phyloP scores from a whole-genome alignment of 163 green algal species.

The Scenedesmus sp. region DNA sequence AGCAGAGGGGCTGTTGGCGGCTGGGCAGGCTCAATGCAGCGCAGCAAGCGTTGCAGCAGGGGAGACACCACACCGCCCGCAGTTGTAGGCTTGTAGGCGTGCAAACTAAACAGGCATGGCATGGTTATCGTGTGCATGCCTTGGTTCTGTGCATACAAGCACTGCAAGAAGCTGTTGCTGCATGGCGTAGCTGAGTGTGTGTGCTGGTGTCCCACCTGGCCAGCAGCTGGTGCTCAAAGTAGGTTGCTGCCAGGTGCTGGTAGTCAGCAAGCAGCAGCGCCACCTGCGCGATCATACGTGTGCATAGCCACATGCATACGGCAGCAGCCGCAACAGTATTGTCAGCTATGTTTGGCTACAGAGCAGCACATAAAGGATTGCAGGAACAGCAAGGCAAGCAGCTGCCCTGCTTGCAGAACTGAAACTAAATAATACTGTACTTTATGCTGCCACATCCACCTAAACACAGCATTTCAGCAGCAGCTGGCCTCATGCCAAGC shows the following conservation, averaged over 20 bases:
- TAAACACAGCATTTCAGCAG: background rate
- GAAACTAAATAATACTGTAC: no score
- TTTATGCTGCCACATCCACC: no score
- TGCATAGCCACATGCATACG: background rate
- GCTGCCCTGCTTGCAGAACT: no score
- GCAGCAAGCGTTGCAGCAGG: background rate
- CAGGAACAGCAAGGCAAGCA: no score
- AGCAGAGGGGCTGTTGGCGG: no score
- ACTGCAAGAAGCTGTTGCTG: no score
- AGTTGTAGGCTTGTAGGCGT: background rate
- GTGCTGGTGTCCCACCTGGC: background rate
- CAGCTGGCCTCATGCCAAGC: no score
- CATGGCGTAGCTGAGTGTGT: no score
- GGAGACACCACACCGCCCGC: background rate
- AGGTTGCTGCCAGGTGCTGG: slow-evolving; percentile 13
- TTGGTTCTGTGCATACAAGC: no score
- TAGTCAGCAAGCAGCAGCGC: slow-evolving; percentile 48
- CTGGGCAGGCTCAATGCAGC: background rate
- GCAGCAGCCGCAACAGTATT: background rate
- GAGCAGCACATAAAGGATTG: no score
- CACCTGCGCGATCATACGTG: background rate
- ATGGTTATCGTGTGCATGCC: no score
- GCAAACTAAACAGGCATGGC: no score
- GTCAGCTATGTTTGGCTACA: background rate
- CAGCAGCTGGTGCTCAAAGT: background rate